Conservation (phyloP, 257 asterid genomes). For the Fraxinus excelsior region DNA sequence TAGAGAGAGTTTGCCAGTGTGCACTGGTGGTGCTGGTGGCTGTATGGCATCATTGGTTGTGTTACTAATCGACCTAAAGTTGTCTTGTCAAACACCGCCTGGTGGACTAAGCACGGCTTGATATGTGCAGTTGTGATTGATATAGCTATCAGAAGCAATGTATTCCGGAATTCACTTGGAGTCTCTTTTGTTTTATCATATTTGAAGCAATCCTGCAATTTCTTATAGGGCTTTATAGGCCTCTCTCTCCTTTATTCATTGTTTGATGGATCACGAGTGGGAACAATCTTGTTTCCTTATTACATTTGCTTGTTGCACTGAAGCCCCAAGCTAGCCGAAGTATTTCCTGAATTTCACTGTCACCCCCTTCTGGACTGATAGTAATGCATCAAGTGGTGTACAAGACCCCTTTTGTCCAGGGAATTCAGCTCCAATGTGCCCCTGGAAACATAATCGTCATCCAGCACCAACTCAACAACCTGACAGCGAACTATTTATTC, state of each 20-base stretch:
- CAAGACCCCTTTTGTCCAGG: constrained; percentile 39
- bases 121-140: constrained; percentile 47
- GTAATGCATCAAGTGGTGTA: constrained; percentile 45
- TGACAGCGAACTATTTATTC: constrained; percentile 5
- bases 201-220: constrained; percentile 38
- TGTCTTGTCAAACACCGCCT: constrained; percentile 66
- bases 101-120: constrained; percentile 63
- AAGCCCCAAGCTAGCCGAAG: constrained; percentile 20
- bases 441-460: constrained; percentile 17
- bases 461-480: constrained; percentile 45
- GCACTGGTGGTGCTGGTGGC: constrained; percentile 1
- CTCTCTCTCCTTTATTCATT: background rate
- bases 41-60: background rate
- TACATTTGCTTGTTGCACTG: background rate
- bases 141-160: constrained; percentile 42
- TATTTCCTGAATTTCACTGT: constrained; percentile 16
- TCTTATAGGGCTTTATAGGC: constrained; percentile 22
- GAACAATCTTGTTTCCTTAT: background rate
- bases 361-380: constrained; percentile 15
- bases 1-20: background rate
- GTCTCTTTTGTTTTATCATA: constrained; percentile 31
- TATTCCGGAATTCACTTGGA: constrained; percentile 42
- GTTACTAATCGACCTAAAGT: background rate
- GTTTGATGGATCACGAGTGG: background rate
- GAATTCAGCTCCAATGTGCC: constrained; percentile 41